phyloP scores from a whole-genome alignment of 1,284 basidiomycete genomes.

The Singerocomus rubriflavus region DNA sequence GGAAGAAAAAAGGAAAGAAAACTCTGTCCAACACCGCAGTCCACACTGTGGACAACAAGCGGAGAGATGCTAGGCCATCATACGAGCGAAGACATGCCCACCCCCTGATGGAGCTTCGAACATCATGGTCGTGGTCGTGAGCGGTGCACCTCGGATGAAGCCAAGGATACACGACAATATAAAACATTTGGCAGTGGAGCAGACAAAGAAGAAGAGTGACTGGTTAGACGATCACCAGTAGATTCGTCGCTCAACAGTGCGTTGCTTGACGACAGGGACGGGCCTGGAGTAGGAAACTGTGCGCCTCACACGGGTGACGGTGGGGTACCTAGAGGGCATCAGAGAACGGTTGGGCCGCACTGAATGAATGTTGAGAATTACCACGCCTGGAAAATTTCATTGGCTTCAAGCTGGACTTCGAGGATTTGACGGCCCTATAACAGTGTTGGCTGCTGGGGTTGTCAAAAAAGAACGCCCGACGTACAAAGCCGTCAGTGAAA shows the following conservation, averaged over 20 bases:
- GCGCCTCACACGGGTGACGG: conserved; percentile 69
- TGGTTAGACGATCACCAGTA: conserved; percentile 51
- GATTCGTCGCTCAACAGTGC: conserved; percentile 63
- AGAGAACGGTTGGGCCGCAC: conserved; percentile 4
- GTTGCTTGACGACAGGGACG: conserved; percentile 39
- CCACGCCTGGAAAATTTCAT: conserved; percentile 67
- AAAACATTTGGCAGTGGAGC: conserved; percentile 23
- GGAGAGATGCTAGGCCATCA: conserved; percentile 13
- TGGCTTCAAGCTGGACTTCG: conserved; percentile 71
- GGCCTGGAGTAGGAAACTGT: conserved; percentile 58
- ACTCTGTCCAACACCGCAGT: conserved; percentile 18
- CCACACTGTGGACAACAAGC: conserved; percentile 10
- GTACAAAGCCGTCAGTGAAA: conserved; percentile 63
- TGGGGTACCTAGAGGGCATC: conserved; percentile 51
- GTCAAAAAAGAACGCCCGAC: conserved; percentile 26
- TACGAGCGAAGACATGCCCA: conserved; percentile 16
- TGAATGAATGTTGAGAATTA: conserved; percentile 30
- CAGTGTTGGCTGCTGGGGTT: conserved; percentile 1
- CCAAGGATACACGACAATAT: conserved; percentile 34
- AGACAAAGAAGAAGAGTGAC: not conserved
- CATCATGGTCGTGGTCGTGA: conserved; percentile 6
- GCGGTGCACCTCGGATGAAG: not conserved
- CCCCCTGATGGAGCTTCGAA: conserved; percentile 19
- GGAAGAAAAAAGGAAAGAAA: not conserved
- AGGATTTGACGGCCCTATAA: conserved; percentile 72